Evolutionary conservation across 768 basidiomycete genomes (phyloP).

Genomic region (Sistotremastrum niveocremeum): DNA sequence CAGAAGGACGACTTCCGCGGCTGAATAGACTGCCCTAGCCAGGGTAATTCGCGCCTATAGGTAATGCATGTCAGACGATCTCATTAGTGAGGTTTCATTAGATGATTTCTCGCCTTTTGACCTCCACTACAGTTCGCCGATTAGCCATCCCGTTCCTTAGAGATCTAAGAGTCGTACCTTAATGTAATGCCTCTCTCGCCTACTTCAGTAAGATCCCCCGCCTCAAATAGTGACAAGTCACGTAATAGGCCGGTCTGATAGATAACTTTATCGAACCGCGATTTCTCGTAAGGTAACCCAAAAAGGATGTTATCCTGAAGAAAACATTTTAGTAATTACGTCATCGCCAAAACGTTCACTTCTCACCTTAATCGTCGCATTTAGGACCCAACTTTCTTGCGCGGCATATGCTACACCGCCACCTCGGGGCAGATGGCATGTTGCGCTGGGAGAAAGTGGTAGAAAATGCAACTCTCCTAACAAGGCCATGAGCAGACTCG

Average conservation of each 20-base stretch:
- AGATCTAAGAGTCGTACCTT: constrained; percentile 4
- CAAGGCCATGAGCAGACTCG: constrained; percentile 19
- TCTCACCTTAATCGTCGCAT: constrained; percentile 22
- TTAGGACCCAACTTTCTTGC: constrained; percentile 37
- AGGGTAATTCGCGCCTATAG: constrained; percentile 31
- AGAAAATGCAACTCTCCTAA: constrained; percentile 20
- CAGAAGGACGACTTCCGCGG: constrained; percentile 27
- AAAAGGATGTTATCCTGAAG: constrained; percentile 35
- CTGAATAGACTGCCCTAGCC: constrained; percentile 32
- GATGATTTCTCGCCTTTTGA: constrained; percentile 21
- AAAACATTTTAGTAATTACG: too few relatives aligned
- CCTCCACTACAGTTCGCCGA: constrained; percentile 20
- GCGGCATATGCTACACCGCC: constrained; percentile 34
- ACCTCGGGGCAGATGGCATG: constrained; percentile 28
- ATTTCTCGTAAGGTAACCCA: constrained; percentile 30
- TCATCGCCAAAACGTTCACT: too few relatives aligned
- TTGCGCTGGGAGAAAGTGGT: constrained; percentile 19
- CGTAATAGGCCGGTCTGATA: constrained; percentile 17
- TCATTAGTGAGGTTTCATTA: too few relatives aligned
- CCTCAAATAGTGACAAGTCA: constrained; percentile 20
- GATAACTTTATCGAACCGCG: constrained; percentile 27
- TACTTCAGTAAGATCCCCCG: constrained; percentile 23
- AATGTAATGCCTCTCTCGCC: constrained; percentile 34
- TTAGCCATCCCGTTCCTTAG: too few relatives aligned
- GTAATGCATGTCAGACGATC: too few relatives aligned